Evolutionary conservation across 2,329 filamentous ascomycete species (phyloP), one percentile per base, ranked within the genome.

Genomic region (Monosporascus sp.): DNA sequence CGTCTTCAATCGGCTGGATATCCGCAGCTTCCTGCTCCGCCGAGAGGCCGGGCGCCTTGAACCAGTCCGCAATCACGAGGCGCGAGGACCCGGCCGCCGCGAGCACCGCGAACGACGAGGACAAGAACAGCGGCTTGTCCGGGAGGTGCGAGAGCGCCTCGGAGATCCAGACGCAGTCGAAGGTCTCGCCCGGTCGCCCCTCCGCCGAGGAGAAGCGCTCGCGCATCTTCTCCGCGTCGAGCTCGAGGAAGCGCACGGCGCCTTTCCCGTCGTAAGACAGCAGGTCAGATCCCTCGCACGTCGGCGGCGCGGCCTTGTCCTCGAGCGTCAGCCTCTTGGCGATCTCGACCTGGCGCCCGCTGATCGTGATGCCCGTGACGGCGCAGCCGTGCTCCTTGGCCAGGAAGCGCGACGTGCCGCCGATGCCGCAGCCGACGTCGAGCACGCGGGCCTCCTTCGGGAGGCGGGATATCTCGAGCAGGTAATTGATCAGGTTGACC

Each of bases 351-450:
- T 84, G 81, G 56, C 76, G 76, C 22, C 74, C 70, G 47, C 79
- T 83, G 67, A 84, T 84, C 47, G 81, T 84, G 61, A 84, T 77
- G 51, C 81, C 82, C 0, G 79, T 82, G 15, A 84, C 80, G 18
- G 66, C 69, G 55, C 79, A 82, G 38, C 71, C 76, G 25, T 77
- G 72, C 27, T 76, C 66, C 5, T 70, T 70, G 11, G 81, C 82
- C 9, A 85, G 74, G 62, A 77, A 76, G 27, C 81, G 76, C 38
- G 78, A 75, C 2, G 81, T 84, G 48, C 82, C 81, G 52, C 81
- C 82, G 48, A 84, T 72, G 31, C 82, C 82, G 62, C 81, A 85
- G 4, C 82, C 82, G 2, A 84, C 80, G 58, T 84, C 81, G 6
- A 84, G 75, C 17, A 84, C 73, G n/a, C 64, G 65, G 54, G 67